Evolutionary conservation across 805 yeast genomes (phyloP), one percentile per base, ranked within the genome.

Genomic region (Ogataea siamensis): DNA sequence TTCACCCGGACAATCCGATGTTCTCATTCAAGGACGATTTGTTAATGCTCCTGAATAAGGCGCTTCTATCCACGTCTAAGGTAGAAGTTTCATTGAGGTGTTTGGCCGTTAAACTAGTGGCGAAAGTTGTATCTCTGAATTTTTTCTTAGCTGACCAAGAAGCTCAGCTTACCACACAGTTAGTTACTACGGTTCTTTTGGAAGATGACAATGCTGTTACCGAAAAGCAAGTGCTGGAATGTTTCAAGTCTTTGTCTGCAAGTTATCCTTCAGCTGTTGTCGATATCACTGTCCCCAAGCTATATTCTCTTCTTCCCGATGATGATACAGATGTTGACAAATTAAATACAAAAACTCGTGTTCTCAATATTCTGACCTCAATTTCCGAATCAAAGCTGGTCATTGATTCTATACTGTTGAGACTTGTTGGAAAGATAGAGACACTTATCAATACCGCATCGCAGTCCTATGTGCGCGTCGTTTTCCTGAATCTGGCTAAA

Each of bases 71-170:
- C 0, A 71, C 85, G 0, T 78, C 95, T 0, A 71, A 70, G 22
- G 63, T 76, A 20, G 96, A 86, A 51, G 80, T 79, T 8, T 76
- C 88, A 1, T 67, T 87, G 40, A 71, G 87, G 51, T 70, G 83
- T 18, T 63, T 82, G 27, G 75, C 93, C 1, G 65, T 84, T 19
- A 76, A 76, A 37, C 85, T 83, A 30, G 68, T 87, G 34, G 69
- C 78, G 0, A 75, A 76, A 34, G 53, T 87, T 28, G 64, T 80
- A 7, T 62, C 67, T 20, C 62, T 84, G 47, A 58, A 62, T 2
- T 63, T 62, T 1, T 80, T 76, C 46, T 60, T 87, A 32, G 58
- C 60, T 11, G 46, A 51, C 3, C 74, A 74, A 36, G 95, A 87
- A 48, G 57, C 76, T 18, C 73, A 77, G 19, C 61, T 85, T 36